Evolutionary conservation across 176 grass and related monocot genomes (phyloP), one percentile per base, ranked within the genome.

Genomic region (Otatea glauca): DNA sequence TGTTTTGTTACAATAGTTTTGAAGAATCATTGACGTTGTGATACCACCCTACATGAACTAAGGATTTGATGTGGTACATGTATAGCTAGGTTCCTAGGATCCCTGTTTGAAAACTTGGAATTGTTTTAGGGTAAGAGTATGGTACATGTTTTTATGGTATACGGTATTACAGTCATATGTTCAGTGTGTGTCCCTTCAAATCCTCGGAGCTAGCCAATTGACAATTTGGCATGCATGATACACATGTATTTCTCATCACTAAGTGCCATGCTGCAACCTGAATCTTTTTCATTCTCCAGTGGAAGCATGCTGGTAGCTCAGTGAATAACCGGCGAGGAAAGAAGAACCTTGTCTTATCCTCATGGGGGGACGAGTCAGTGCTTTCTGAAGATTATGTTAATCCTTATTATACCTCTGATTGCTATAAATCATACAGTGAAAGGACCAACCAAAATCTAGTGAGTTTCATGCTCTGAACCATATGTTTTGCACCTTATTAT

Each of bases 311-410:
- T 85, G 89, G 81, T 68, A 92, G 85, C 84, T 86, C 87, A 65
- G 92, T 94, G 79, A 87, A 94, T 94, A 93, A 98, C 77, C 92
- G 75, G 42, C 85, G 95, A 83, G 95, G 95, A 88, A 98, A 90
- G 77, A 93, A 92, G 85, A 98, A 95, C 74, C 89, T 98, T 85
- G 89, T 98, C 77, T 71, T 98, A 84, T 98, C 95, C 69, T 94
- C 95, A 44, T 98, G 95, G 92, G 95, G 95, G 59, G 95, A 98
- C 16, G 95, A 98, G 44, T 90, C 95, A 54, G 74, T 89, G 24
- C 91, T 98, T 86, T 93, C 87, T 87, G 95, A 98, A 85, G 88
- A 94, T 42, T 98, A 98, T 92, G 79, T 94, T 81, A 98, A 98
- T 70, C 92, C 95, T 89, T 74, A 93, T 83, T 98, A 94, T 90